phyloP scores from a whole-genome alignment of 768 basidiomycete species.

The Termitomyces sp. region DNA sequence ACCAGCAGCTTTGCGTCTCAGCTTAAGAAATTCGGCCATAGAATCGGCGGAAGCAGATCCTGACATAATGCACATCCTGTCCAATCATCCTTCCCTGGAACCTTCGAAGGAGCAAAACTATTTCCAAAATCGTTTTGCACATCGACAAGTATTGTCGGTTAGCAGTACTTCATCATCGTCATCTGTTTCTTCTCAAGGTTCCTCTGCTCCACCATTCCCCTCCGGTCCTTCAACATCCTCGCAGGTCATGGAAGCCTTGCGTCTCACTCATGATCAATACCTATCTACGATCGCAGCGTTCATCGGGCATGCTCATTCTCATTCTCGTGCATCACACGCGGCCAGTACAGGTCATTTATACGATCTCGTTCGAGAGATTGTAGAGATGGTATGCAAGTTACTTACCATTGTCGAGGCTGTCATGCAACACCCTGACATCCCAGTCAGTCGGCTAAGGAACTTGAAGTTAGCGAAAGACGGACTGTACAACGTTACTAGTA shows the following conservation, averaged over 20 bases:
- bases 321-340: slow-evolving; percentile 85
- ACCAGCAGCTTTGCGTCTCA: slow-evolving; percentile 33
- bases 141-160: slow-evolving; percentile 47
- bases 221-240: slow-evolving; percentile 62
- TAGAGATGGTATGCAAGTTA: slow-evolving; percentile 89
- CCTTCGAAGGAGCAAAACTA: slow-evolving; percentile 11
- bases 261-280: slow-evolving; percentile 84
- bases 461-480: slow-evolving; percentile 72
- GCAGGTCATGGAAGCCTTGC: slow-evolving; percentile 71
- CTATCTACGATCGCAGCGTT: slow-evolving; percentile 95
- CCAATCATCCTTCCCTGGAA: slow-evolving; percentile 19
- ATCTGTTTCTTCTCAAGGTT: slow-evolving; percentile 60
- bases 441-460: slow-evolving; percentile 52
- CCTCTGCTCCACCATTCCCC: slow-evolving; percentile 59
- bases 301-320: slow-evolving; percentile 94
- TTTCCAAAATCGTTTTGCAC: slow-evolving; percentile 29
- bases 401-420: slow-evolving; percentile 90
- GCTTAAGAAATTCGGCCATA: slow-evolving; percentile 28
- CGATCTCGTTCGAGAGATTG: slow-evolving; percentile 90
- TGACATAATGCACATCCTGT: slow-evolving; percentile 29
- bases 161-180: slow-evolving; percentile 70
- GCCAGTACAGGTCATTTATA: slow-evolving; percentile 92
- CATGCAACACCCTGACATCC: slow-evolving; percentile 67
- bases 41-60: slow-evolving; percentile 27
- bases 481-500: slow-evolving; percentile 78